Evolutionary conservation across 768 basidiomycete genomes (phyloP).

Genomic region (Suillus subluteus): DNA sequence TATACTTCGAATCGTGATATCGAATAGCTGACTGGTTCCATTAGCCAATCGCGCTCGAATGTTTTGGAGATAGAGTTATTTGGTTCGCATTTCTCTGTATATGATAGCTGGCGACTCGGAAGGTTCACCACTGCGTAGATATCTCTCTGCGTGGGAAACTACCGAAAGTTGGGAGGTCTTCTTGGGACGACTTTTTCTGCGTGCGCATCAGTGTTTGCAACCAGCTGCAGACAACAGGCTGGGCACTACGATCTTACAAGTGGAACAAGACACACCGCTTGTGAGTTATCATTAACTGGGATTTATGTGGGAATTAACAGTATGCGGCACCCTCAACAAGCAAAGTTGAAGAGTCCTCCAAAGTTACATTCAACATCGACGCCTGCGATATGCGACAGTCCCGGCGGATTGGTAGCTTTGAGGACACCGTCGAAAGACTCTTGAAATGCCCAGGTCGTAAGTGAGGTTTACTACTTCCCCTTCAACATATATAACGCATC

Average conservation of each 20-base stretch:
- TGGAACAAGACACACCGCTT: not conserved
- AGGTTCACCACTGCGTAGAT: not conserved
- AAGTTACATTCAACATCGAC: not conserved
- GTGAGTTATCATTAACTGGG: not conserved
- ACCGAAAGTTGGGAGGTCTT: not conserved
- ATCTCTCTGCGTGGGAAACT: not conserved
- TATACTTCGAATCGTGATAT: not conserved
- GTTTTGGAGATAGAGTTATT: not conserved
- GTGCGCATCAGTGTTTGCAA: not conserved
- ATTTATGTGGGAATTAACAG: not conserved
- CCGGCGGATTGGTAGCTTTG: not conserved
- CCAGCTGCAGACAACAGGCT: not conserved
- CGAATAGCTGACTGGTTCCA: not conserved
- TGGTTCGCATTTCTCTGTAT: not conserved
- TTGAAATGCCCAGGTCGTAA: slow-evolving; percentile 1
- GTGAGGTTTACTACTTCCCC: not conserved
- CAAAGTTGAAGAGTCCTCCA: not conserved
- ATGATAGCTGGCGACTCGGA: not conserved
- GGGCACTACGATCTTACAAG: slow-evolving; percentile 3
- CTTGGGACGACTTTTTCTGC: slow-evolving; percentile 2
- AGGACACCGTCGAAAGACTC: not conserved
- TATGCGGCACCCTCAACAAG: not conserved
- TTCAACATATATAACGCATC: not conserved
- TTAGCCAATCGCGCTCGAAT: not conserved
- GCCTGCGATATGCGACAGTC: not conserved